Evolutionary conservation across 768 basidiomycete species (phyloP), one percentile per base, ranked within the genome.

Genomic region (Russula lepida): DNA sequence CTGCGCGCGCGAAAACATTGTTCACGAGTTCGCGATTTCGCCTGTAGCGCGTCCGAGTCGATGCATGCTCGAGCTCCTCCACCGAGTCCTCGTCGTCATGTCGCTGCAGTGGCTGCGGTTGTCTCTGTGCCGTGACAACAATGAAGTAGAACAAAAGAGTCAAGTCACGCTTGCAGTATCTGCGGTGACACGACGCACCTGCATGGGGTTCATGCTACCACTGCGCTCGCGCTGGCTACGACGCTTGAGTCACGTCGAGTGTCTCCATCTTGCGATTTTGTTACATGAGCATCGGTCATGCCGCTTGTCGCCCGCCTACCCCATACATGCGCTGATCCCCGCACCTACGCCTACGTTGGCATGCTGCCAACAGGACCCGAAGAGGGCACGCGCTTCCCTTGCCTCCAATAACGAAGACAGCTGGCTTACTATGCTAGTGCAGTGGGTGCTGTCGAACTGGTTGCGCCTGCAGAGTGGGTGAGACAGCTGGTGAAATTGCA

Each of bases 21-120:
- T 86, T 86, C 89, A 92, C 92, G 62, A 86, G 76, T 47, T 90
- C 89, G 67, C 91, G 88, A 67, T 92, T 92, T 6, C 89, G 83
- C 65, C 79, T 81, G 68, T 90, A 92, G 37, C 89, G 78, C 19
- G 83, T 81, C 46, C 86, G 80, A 2, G 86, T 83, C 0, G 89
- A 86, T 60, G 91, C 85, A 61, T 79, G 75, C 60, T 91, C 89
- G 27, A 78, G 73, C 63, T 89, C 87, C 66, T 88, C 84, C 19
- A 63, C 60, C 4, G 61, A 48, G 41, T 66, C 65, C 39, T 69
- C 67, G 48, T 66, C 67, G 37, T 66, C 68, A 25, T 47, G 55
- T 9, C 66, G 62, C 23, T 62, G 60, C 2, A 56, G 66, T 7
- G 52, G 62, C 9, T 44, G 58, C n/a, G n/a, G 66, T 17, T 66